Evolutionary conservation across 345 rosid species (phyloP), one percentile per base, ranked within the genome.

Genomic region (Lepidium didymum): DNA sequence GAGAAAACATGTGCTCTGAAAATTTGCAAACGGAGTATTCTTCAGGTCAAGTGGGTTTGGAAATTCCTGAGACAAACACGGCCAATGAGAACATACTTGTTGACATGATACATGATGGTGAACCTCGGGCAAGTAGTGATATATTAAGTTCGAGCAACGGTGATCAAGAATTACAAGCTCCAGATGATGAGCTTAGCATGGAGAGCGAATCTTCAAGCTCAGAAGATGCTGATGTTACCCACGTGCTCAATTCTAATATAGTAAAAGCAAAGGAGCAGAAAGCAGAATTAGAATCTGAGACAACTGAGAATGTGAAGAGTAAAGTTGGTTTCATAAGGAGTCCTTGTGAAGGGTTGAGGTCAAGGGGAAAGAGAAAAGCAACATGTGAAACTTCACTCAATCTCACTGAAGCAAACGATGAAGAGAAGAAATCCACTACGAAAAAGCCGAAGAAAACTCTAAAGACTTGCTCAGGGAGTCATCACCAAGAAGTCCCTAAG

Each of bases 281-380:
- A 72, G 78, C 75, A 61, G 84, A 83, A 72, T 34, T 67, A 68
- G 93, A 83, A 72, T 60, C 53, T 69, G 61, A 67, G 67, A 59
- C 74, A 6, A 82, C 81, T 50, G 73, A 72, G 64, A 71, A 77
- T 49, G 38, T 54, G 16, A 53, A 51, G 53, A 33, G 59, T 66
- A 53, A 67, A 62, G 6, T 38, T 46, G 83, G 81, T 74, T 95
- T 89, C 68, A 87, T 89, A 40, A 85, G 81, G 83, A 77, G 99
- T 73, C 99, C 99, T 47, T 95, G 99, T 75, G 98, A 95, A 91
- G 92, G 99, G 43, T 79, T 95, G 84, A 94, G 99, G 76, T 80
- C 96, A 19, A 85, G 96, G 81, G 79, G 79, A 6, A 68, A 62
- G 67, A 83, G 80, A 79, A 81, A 80, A 38, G 53, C 50, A 40